Percentiles rank a stretch among this genome's conserved stretches.
Evolutionary conservation across 345 rosid genomes (phyloP).

Genomic region (Lumnitzera littorea): DNA sequence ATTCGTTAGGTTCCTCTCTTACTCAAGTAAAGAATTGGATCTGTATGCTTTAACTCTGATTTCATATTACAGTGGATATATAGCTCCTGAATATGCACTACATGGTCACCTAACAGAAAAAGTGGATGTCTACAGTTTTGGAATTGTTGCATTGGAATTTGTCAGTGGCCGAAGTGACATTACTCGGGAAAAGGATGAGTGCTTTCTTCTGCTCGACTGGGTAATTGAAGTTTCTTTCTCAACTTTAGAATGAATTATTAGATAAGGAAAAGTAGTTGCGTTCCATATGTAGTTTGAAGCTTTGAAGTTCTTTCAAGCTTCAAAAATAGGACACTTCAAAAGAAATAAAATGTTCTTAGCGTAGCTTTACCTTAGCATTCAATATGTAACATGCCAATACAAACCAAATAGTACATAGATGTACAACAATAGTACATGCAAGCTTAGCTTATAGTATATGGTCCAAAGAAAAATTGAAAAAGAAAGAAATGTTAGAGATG

Average conservation of each 20-base stretch:
- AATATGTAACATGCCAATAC: too few species aligned
- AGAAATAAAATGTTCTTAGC: too few species aligned
- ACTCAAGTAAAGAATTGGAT: too few species aligned
- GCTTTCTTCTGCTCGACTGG: slow-evolving; percentile 6
- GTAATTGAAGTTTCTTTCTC: slow-evolving; percentile 2
- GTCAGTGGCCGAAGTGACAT: slow-evolving; percentile 10
- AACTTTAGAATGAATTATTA: not conserved
- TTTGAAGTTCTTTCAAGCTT: not conserved
- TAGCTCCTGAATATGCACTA: slow-evolving; percentile 12
- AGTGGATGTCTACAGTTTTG: slow-evolving; percentile 9
- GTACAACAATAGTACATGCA: too few species aligned
- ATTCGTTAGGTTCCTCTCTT: too few species aligned
- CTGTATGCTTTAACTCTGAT: not conserved
- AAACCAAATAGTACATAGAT: too few species aligned
- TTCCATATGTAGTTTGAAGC: not conserved
- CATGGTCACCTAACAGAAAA: slow-evolving; percentile 11
- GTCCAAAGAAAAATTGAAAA: too few species aligned
- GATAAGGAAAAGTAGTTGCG: not conserved
- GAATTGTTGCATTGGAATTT: slow-evolving; percentile 12
- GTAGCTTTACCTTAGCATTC: too few species aligned
- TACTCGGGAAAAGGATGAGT: slow-evolving; percentile 1
- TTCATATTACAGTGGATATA: slow-evolving; percentile 7
- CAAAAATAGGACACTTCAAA: too few species aligned
- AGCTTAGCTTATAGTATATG: too few species aligned
- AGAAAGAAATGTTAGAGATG: too few species aligned